Base-by-base conservation (phyloP, 2,329 filamentous ascomycete genomes). In the Colletotrichum lindemuthianum region DNA sequence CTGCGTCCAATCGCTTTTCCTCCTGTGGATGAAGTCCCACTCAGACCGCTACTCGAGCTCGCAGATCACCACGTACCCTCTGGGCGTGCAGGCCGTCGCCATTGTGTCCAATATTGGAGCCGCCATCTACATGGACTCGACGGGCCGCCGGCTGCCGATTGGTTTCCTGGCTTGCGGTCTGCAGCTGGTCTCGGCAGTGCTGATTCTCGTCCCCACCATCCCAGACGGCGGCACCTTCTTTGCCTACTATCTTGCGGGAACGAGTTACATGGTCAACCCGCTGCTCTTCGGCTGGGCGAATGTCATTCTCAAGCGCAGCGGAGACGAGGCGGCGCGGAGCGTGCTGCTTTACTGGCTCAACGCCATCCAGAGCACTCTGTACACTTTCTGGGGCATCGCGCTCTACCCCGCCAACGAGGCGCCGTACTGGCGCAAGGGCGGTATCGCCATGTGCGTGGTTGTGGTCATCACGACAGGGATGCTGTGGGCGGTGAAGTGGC, bases 381-480 rank as follows among this genome's bases (percentile, higher is more conserved):
- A 78, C 65, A 81, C 80, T 0, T 81, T 81, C 52, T 82, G 80
- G 79, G 80, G 79, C 0, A 79, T 82, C 6, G 69, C 73, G 0
- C 67, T 82, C 8, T 82, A 81, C 48, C 72, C 77, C 11, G 78
- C 78, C 0, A 74, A 72, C 6, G 77, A 82, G 63, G 78, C 78
- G 0, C 78, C 79, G 3, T 81, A 81, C 56, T 81, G 79, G 70
- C 66, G 68, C 41, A 74, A 70, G 24, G 73, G 73, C 0, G 70
- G 68, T 3, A 74, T 74, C 33, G 65, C 69, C 0, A 71, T 74
- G 39, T 58, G 55, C 39, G 55, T 58, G 16, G 55, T 58, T 13
- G 39, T 58, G 13, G 55, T 50, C 11, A 15, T 58, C 12, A 49
- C 50, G 55, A 47, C 55, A 4, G 12, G 24, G 9, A 40, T 58